A percentile compares a stretch with the other conserved stretches of the same genome.
Evolutionary conservation across 1,139 yeast genomes (phyloP).

Genomic region (Candida frijolesensis): DNA sequence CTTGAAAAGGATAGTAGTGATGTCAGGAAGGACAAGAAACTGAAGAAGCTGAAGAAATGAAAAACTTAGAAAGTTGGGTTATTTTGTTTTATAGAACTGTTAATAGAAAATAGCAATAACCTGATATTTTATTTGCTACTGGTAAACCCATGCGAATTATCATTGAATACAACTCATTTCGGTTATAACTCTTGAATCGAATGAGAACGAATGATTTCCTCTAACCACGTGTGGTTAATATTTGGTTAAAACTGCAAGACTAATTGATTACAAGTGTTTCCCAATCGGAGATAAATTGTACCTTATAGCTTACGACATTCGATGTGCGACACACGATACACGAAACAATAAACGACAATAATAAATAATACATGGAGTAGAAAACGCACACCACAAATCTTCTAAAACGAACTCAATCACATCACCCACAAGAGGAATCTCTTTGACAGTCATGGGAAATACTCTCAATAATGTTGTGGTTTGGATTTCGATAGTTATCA

Average conservation of each 20-base stretch:
- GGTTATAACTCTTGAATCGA: too few relatives aligned
- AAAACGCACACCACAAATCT: neutral
- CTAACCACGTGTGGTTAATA: too few relatives aligned
- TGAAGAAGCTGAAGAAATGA: neutral
- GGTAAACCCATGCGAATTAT: too few relatives aligned
- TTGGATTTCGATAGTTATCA: neutral
- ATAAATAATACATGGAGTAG: neutral
- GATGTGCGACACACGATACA: neutral
- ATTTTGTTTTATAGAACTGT: neutral
- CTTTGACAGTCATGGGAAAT: neutral
- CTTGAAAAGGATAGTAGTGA: slow-evolving; percentile 11
- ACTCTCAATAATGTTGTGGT: neutral
- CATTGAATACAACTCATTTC: too few relatives aligned
- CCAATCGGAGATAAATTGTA: too few relatives aligned
- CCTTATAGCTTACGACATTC: neutral
- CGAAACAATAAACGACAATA: neutral
- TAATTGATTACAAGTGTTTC: too few relatives aligned
- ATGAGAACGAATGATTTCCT: too few relatives aligned
- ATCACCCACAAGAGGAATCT: neutral
- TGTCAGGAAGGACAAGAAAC: neutral
- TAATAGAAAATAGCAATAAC: neutral
- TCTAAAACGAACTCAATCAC: neutral
- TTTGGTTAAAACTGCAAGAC: too few relatives aligned
- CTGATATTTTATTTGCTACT: neutral
- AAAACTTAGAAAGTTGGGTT: neutral